These are phyloP conservation scores for Pseudogymnoascus sp. DNA, from an alignment of 2,329 filamentous ascomycete genomes.

Conservation along the genomic window DNA sequence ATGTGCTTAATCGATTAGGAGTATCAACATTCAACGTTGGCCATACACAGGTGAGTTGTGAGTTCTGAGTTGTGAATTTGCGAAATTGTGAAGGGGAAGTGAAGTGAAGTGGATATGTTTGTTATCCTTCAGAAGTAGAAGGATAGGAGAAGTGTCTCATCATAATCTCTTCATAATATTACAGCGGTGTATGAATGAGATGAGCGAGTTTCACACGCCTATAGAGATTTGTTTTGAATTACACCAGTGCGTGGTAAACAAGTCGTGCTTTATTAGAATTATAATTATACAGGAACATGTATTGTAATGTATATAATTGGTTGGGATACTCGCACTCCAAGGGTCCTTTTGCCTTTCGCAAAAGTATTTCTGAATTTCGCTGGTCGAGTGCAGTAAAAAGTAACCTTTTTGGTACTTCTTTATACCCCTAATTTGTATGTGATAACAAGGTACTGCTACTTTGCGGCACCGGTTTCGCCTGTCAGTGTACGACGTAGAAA, in stretches of 20 bases:
- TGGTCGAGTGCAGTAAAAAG: neutral
- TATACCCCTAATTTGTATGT: neutral
- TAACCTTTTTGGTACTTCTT: neutral
- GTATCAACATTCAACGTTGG: neutral
- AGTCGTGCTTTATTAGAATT: neutral
- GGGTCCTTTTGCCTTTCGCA: neutral
- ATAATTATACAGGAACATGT: neutral
- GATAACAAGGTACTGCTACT: neutral
- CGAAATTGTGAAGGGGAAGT: neutral
- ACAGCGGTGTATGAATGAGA: neutral
- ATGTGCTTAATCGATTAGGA: neutral
- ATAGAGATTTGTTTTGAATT: neutral
- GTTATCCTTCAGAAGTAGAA: neutral
- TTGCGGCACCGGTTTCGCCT: neutral
- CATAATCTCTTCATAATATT: conserved; percentile 6
- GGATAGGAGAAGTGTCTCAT: conserved; percentile 6
- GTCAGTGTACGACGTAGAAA: neutral
- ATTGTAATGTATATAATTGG: conserved; percentile 1
- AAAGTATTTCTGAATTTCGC: conserved; percentile 2
- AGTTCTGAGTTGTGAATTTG: neutral
- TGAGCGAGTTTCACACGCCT: conserved; percentile 1
- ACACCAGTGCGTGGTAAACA: neutral
- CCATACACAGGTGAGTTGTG: neutral
- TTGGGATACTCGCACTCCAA: neutral
- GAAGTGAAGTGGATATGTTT: neutral